Percentiles rank a stretch among this genome's conserved stretches.
phyloP scores from a whole-genome alignment of 1,284 basidiomycete genomes.

The Uromyces viciae-fabae region DNA sequence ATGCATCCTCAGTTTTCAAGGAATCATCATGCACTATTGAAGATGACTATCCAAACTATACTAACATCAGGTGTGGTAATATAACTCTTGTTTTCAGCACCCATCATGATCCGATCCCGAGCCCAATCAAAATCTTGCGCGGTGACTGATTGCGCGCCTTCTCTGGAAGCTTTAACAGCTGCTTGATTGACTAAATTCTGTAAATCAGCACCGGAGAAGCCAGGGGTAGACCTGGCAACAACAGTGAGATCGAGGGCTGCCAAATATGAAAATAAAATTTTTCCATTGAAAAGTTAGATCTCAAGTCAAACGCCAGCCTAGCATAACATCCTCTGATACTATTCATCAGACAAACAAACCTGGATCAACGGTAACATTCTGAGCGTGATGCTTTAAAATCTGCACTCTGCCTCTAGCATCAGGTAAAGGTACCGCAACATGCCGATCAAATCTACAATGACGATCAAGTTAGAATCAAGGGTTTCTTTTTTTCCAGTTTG shows the following conservation, averaged over 20 bases:
- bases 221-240: slow-evolving; percentile 82
- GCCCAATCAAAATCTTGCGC: slow-evolving; percentile 91
- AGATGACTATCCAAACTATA: too few species aligned
- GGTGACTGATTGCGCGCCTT: slow-evolving; percentile 68
- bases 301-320: not conserved
- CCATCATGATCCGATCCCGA: slow-evolving; percentile 88
- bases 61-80: slow-evolving; percentile 81
- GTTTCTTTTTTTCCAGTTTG: not conserved
- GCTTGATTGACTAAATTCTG: slow-evolving; percentile 91
- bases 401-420: slow-evolving; percentile 78
- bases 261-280: not conserved
- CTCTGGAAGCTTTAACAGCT: slow-evolving; percentile 84
- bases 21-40: not conserved
- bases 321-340: too few species aligned
- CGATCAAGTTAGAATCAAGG: too few species aligned
- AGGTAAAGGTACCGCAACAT: slow-evolving; percentile 80
- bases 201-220: slow-evolving; percentile 85
- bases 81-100: slow-evolving; percentile 80
- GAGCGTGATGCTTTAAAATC: slow-evolving; percentile 84
- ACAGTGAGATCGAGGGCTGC: slow-evolving; percentile 73
- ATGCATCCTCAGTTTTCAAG: not conserved
- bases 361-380: slow-evolving; percentile 65
- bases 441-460: slow-evolving; percentile 67
- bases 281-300: not conserved
- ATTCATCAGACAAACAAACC: too few species aligned